Evolutionary conservation across 768 basidiomycete species (phyloP).

Genomic region (Rubroboletus pulcherrimus): DNA sequence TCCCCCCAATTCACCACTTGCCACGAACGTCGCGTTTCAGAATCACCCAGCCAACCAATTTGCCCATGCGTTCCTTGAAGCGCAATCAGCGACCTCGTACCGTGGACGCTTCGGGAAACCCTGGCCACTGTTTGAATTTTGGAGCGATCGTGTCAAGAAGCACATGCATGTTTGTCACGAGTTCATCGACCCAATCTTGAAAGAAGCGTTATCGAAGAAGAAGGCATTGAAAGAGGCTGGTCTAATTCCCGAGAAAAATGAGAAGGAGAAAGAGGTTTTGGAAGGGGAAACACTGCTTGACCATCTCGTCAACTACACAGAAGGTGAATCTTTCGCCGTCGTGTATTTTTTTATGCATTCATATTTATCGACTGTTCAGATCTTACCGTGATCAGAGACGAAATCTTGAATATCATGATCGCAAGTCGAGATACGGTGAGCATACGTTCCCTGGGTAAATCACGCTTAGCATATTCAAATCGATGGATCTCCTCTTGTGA

Average conservation of each 20-base stretch:
- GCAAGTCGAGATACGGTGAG: slow-evolving; percentile 35
- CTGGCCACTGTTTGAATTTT: slow-evolving; percentile 55
- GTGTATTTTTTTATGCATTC: background rate
- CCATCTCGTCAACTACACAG: slow-evolving; percentile 28
- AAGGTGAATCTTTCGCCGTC: slow-evolving; percentile 15
- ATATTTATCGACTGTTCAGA: slow-evolving; percentile 17
- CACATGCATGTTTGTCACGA: slow-evolving; percentile 46
- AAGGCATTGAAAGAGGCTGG: slow-evolving; percentile 20
- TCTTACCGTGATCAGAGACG: slow-evolving; percentile 31
- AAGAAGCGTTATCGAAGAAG: slow-evolving; percentile 43
- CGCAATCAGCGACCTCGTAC: slow-evolving; percentile 39
- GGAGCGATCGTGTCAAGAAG: slow-evolving; percentile 42
- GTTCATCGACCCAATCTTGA: slow-evolving; percentile 53
- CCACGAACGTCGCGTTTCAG: slow-evolving; percentile 5
- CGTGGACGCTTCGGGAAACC: slow-evolving; percentile 39
- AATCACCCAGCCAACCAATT: slow-evolving; percentile 41
- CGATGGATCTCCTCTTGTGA: background rate
- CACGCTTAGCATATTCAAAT: background rate
- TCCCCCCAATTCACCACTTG: slow-evolving; percentile 30
- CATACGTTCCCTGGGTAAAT: background rate
- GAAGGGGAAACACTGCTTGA: slow-evolving; percentile 31
- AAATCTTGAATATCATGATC: slow-evolving; percentile 36
- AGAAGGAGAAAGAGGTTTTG: slow-evolving; percentile 6
- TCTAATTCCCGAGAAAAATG: slow-evolving; percentile 11
- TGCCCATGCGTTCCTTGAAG: slow-evolving; percentile 46